Evolutionary conservation across 805 yeast species (phyloP).

Genomic region (Dipodascopsis uninucleata): DNA sequence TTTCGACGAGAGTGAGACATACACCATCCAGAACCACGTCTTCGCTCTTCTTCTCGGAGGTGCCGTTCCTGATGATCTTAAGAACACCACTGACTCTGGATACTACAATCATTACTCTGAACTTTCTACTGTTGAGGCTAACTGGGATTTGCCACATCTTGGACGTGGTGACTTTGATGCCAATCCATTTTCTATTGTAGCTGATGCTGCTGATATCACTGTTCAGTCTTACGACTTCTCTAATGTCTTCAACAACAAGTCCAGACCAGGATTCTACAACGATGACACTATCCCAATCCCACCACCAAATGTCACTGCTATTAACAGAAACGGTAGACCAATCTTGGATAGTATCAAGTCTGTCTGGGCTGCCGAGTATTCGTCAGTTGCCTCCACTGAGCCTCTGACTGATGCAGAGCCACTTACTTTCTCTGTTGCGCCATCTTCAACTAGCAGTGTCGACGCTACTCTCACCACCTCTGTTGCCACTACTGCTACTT

Average conservation of each 20-base stretch:
- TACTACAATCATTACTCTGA: conserved; percentile 54
- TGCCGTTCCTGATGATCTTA: conserved; percentile 41
- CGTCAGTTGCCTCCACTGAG: conserved; percentile 8
- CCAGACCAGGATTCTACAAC: conserved; percentile 26
- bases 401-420: background rate
- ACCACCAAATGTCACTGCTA: conserved; percentile 40
- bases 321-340: conserved; percentile 38
- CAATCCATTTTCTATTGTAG: conserved; percentile 46
- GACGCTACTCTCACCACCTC: conserved; percentile 18
- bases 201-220: conserved; percentile 35
- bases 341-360: conserved; percentile 37
- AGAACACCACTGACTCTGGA: conserved; percentile 46
- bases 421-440: background rate
- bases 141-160: conserved; percentile 49
- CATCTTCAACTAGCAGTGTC: conserved; percentile 4
- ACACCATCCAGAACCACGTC: conserved; percentile 45
- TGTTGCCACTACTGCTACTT: conserved; percentile 12
- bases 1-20: conserved; percentile 49
- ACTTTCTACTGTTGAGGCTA: conserved; percentile 48
- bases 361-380: conserved; percentile 36
- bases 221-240: conserved; percentile 12
- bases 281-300: conserved; percentile 33
- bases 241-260: conserved; percentile 20
- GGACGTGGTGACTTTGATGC: conserved; percentile 53
- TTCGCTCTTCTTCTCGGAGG: conserved; percentile 49